Percentiles rank a stretch among this genome's conserved stretches.
Conservation (phyloP, 345 rosid species). For the Passiflora organensis region DNA sequence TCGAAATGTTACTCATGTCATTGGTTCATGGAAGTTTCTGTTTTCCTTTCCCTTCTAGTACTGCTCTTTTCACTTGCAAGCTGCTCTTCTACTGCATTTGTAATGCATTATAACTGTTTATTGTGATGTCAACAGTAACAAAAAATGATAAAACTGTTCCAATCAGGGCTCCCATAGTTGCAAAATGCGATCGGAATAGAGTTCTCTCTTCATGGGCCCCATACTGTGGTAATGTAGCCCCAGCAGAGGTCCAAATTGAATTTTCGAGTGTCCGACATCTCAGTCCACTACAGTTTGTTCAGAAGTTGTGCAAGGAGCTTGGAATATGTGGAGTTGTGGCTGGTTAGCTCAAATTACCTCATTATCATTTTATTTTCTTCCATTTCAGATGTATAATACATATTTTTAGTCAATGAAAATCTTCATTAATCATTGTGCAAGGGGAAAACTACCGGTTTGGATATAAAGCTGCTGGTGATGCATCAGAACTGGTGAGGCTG, state of each 20-base stretch:
- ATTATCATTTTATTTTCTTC: background rate
- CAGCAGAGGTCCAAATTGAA: slow-evolving; percentile 57
- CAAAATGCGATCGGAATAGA: slow-evolving; percentile 77
- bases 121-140: too few relatives aligned
- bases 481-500: slow-evolving; percentile 59
- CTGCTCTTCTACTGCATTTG: too few relatives aligned
- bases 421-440: slow-evolving; percentile 21
- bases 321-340: slow-evolving; percentile 81
- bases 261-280: slow-evolving; percentile 82
- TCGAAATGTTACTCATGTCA: too few relatives aligned
- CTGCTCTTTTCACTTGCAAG: background rate
- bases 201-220: slow-evolving; percentile 80
- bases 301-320: slow-evolving; percentile 77
- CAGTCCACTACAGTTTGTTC: slow-evolving; percentile 76
- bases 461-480: slow-evolving; percentile 86
- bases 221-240: slow-evolving; percentile 57
- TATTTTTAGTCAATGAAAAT: slow-evolving; percentile 1
- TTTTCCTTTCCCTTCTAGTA: too few relatives aligned
- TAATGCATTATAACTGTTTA: too few relatives aligned
- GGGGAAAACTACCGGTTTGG: slow-evolving; percentile 93
- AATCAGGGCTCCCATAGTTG: slow-evolving; percentile 75
- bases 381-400: background rate
- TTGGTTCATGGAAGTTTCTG: too few relatives aligned
- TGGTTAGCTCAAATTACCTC: slow-evolving; percentile 35
- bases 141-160: slow-evolving; percentile 1